Conservation (phyloP, 2,329 filamentous ascomycete species). For the Aspergillus sp. region DNA sequence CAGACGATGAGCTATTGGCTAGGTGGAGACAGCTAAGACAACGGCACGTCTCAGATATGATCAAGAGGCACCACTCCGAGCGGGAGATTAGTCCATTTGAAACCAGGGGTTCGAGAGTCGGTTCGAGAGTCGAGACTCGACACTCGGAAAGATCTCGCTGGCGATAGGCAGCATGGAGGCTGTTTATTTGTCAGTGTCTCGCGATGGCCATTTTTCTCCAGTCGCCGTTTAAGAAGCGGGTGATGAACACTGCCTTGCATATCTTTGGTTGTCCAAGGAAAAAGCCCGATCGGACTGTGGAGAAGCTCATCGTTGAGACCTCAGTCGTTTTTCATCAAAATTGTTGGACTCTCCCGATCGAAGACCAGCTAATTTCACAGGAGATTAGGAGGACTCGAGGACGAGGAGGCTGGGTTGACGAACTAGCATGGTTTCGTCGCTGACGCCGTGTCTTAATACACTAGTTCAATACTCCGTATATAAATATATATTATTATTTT, state of each 20-base stretch:
- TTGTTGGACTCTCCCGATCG: not conserved
- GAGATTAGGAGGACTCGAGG: not conserved
- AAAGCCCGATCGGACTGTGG: not conserved
- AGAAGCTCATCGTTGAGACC: not conserved
- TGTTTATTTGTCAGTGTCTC: not conserved
- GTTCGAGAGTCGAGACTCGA: not conserved
- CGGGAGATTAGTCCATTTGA: conserved; percentile 18
- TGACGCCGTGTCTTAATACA: not conserved
- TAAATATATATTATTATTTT: not conserved
- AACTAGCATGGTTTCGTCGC: conserved; percentile 1
- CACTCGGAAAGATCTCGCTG: not conserved
- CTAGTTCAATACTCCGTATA: too few species aligned
- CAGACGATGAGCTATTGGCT: conserved; percentile 12
- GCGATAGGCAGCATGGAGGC: not conserved
- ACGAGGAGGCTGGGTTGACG: not conserved
- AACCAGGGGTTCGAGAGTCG: conserved; percentile 16
- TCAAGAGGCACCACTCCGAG: conserved; percentile 8
- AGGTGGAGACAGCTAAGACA: conserved; percentile 15
- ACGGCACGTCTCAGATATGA: conserved; percentile 24
- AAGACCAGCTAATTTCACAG: not conserved
- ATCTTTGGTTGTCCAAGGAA: not conserved
- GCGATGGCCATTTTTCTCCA: not conserved
- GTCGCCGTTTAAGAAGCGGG: not conserved
- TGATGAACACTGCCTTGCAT: not conserved
- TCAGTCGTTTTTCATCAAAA: too few species aligned